Percentiles rank a stretch among this genome's conserved stretches.
phyloP scores from a whole-genome alignment of 169 alveolate genomes.

The Besnoitia besnoiti region DNA sequence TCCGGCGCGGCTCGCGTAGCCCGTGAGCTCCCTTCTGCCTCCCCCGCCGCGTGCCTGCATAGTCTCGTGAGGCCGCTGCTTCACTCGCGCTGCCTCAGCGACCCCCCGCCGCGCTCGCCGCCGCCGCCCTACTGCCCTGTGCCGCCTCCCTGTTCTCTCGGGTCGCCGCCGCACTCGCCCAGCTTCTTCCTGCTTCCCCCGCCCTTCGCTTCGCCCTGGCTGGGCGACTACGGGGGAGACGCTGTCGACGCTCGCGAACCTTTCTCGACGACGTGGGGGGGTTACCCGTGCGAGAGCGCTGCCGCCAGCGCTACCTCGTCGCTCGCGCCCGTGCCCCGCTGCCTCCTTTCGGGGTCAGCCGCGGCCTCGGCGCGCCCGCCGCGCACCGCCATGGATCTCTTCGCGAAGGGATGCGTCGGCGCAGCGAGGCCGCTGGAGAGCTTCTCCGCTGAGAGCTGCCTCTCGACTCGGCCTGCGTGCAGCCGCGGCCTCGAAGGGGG shows the following conservation, averaged over 20 bases:
- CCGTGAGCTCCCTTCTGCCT: not conserved
- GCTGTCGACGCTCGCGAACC: not conserved
- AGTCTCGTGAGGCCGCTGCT: not conserved
- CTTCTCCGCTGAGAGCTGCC: no score
- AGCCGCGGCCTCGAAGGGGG: no score
- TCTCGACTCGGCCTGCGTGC: no score
- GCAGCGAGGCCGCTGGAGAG: no score
- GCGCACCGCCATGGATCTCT: no score
- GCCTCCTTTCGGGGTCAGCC: no score
- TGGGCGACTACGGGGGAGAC: not conserved
- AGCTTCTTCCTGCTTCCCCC: not conserved
- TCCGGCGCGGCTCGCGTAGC: not conserved
- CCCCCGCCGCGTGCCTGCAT: not conserved
- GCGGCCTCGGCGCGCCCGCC: no score
- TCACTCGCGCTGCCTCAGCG: conserved; percentile 16
- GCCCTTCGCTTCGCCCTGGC: not conserved
- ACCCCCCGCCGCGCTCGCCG: conserved; percentile 34
- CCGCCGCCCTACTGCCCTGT: conserved; percentile 15
- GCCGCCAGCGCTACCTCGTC: no score
- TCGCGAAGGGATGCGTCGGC: no score
- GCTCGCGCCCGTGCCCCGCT: no score
- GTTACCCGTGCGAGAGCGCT: no score
- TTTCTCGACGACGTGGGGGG: no score
- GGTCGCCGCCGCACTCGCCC: not conserved
- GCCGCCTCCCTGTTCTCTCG: not conserved